Percentiles rank a stretch among this genome's conserved stretches.
These are phyloP conservation scores for Leishmania mexicana DNA, from an alignment of 208 protist genomes.

Conservation along the genomic window DNA sequence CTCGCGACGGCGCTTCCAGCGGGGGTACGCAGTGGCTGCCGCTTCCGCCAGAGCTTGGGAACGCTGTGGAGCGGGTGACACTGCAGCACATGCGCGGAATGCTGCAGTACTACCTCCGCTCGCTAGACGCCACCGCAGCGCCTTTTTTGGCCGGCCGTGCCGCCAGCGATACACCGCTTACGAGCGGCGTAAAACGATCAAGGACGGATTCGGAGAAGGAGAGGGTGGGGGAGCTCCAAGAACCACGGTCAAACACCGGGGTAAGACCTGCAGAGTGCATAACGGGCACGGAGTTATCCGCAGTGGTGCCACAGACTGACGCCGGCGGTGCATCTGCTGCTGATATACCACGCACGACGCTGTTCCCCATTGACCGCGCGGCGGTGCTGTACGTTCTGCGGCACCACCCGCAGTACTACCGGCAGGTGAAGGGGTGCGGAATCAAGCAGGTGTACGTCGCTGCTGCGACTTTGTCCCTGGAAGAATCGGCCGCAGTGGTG, in stretches of 20 bases:
- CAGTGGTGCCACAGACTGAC: not conserved
- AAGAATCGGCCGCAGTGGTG: not conserved
- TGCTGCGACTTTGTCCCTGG: not conserved
- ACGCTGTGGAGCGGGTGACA: slow-evolving; percentile 27
- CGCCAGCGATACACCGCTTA: not conserved
- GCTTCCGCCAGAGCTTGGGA: slow-evolving; percentile 37
- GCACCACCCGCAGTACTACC: slow-evolving; percentile 74
- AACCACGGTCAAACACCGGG: not conserved
- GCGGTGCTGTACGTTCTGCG: slow-evolving; percentile 56
- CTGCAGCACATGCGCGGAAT: slow-evolving; percentile 47
- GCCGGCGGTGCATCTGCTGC: not conserved
- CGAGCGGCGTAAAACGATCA: not conserved
- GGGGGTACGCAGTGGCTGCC: slow-evolving; percentile 4
- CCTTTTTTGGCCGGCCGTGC: not conserved
- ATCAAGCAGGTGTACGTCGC: slow-evolving; percentile 59
- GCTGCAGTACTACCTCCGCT: slow-evolving; percentile 60
- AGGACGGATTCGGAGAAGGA: not conserved
- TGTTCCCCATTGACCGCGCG: slow-evolving; percentile 55
- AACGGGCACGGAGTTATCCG: not conserved
- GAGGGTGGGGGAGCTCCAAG: not conserved
- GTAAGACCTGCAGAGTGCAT: not conserved
- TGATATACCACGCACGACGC: slow-evolving; percentile 29
- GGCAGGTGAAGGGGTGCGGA: slow-evolving; percentile 56
- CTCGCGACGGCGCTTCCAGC: not conserved
- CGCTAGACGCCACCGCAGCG: slow-evolving; percentile 12